Base-by-base conservation (phyloP, 441 rosid species). In the Brassica balearica region DNA sequence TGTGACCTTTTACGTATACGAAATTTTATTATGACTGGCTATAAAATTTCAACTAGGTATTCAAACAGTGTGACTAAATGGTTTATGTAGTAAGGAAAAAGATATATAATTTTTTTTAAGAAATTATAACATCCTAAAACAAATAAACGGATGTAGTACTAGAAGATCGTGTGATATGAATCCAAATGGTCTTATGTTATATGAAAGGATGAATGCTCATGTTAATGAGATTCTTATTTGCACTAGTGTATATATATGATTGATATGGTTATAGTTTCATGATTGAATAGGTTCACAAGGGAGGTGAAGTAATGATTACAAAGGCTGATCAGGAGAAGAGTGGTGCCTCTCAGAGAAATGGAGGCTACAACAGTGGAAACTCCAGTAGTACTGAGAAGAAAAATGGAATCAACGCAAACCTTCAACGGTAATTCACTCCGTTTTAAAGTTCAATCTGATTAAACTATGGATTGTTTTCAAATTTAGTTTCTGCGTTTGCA, bases 271-370 rank as follows among this genome's bases (percentile, higher is more conserved):
- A 60, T 61, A 23, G 12, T 22, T 72, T 65, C 23, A 53, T 78
- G 25, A 15, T 14, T 9, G 3, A 38, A 53, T 5, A 91, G 99
- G 88, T 95, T 51, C 88, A 87, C 23, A 90, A 83, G 77, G 99
- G 98, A 78, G 97, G 96, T 51, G 92, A 91, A 41, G 87, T 88
- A 82, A 93, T 90, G 43, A 65, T 89, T 75, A 74, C 76, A 72
- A 82, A 86, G 46, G 91, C 90, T 3, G 82, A 61, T 5, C 65
- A 77, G 80, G 81, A 87, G 72, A 87, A 85, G 73, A 84, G 75
- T 68, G 83, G 86, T 69, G 60, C 63, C 61, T 71, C 72, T 53
- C 72, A 73, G 15, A 77, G 78, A 34, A 80, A 78, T 71, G 80
- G 77, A 34, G 53, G 71, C n/a, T 68, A 68, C 74, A 23, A 62